Evolutionary conservation across 768 basidiomycete genomes (phyloP).

Genomic region (Leccinum arenicola): DNA sequence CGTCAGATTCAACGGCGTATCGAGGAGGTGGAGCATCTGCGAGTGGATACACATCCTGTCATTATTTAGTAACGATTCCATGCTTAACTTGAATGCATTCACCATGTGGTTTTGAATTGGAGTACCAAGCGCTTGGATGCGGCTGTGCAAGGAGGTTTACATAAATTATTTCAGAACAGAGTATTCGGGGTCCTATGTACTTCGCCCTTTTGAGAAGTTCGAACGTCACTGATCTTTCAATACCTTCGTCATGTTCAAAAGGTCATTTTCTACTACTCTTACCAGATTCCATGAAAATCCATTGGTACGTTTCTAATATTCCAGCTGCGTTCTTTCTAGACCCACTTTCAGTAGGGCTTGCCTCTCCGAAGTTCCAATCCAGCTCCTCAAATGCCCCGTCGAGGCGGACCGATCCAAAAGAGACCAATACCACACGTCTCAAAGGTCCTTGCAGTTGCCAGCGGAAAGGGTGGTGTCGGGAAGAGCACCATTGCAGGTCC

Average conservation of each 20-base stretch:
- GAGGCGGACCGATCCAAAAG: conserved; percentile 51
- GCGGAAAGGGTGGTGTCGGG: conserved; percentile 94
- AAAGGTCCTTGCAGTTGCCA: conserved; percentile 80
- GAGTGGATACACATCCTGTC: conserved; percentile 52
- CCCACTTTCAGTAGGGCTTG: conserved; percentile 32
- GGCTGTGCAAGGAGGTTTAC: background rate
- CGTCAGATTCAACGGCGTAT: conserved; percentile 63
- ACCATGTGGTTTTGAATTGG: no score
- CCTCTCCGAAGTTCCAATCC: conserved; percentile 29
- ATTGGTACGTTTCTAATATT: conserved; percentile 38
- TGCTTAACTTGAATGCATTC: background rate
- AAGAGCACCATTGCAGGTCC: conserved; percentile 91
- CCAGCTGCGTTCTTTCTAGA: conserved; percentile 5
- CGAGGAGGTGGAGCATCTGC: conserved; percentile 56
- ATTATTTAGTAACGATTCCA: background rate
- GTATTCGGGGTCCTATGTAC: conserved; percentile 4
- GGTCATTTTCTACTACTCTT: conserved; percentile 16
- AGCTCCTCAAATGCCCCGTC: conserved; percentile 61
- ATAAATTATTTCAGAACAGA: background rate
- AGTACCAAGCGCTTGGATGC: no score
- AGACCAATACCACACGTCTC: conserved; percentile 69
- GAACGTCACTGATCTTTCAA: no score
- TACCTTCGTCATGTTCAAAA: conserved; percentile 13
- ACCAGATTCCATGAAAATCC: conserved; percentile 50
- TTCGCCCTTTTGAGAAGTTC: no score